These are phyloP conservation scores for Tetrapisispora phaffii DNA, from an alignment of 805 yeast species.

Conservation along the genomic window DNA sequence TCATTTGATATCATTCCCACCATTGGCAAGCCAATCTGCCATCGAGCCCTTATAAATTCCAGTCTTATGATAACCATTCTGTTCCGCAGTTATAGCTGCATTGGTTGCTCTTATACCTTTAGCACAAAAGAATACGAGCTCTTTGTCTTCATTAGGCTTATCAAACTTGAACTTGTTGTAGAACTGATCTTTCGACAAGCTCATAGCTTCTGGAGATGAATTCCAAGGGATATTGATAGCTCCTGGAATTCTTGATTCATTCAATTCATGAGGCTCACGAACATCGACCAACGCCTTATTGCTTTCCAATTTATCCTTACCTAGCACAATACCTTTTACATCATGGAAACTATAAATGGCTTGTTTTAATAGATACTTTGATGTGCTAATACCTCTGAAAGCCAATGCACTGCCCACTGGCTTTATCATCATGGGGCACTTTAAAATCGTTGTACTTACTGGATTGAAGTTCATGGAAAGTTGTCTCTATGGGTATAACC, in stretches of 20 bases:
- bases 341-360: not conserved
- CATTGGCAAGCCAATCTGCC: constrained; percentile 57
- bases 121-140: constrained; percentile 72
- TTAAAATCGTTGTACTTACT: not conserved
- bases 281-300: constrained; percentile 45
- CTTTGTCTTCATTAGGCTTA: constrained; percentile 56
- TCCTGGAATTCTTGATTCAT: constrained; percentile 62
- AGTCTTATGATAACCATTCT: constrained; percentile 66
- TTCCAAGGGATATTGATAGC: constrained; percentile 77
- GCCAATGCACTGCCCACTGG: not conserved
- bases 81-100: constrained; percentile 71
- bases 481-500: too few relatives aligned
- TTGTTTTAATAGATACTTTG: not conserved
- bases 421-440: not conserved
- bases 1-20: constrained; percentile 9
- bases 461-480: too few relatives aligned
- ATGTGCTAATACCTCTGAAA: not conserved
- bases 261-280: constrained; percentile 71
- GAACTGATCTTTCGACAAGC: constrained; percentile 58
- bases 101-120: constrained; percentile 79
- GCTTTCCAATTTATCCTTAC: not conserved
- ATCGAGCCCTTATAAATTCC: constrained; percentile 75
- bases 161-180: constrained; percentile 59
- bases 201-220: constrained; percentile 76
- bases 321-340: not conserved